These are phyloP conservation scores for Emergomyces orientalis DNA, from an alignment of 2,329 filamentous ascomycete species.

Conservation along the genomic window DNA sequence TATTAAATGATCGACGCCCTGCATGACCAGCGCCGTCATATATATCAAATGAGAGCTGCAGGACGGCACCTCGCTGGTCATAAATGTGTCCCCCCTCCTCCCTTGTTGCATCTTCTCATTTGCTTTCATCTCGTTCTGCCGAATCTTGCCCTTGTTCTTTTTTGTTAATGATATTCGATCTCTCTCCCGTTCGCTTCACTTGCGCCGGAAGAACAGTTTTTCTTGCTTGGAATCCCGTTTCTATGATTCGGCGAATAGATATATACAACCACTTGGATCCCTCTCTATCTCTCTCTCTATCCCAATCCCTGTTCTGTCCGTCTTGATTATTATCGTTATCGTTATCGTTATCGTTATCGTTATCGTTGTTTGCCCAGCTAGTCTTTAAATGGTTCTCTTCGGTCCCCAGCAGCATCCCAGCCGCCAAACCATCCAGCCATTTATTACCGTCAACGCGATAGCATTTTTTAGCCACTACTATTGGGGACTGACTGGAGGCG, in stretches of 20 bases:
- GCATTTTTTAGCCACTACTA: not conserved
- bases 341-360: not conserved
- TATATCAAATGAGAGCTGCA: constrained; percentile 39
- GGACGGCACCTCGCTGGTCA: constrained; percentile 26
- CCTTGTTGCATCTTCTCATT: not conserved
- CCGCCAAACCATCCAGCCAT: not conserved
- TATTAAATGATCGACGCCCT: constrained; percentile 35
- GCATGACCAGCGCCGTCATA: constrained; percentile 36
- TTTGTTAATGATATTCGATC: not conserved
- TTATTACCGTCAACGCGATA: too few species aligned
- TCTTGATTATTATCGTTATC: not conserved
- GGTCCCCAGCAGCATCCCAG: not conserved
- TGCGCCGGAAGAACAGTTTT: not conserved
- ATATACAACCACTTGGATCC: not conserved
- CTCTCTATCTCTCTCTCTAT: not conserved
- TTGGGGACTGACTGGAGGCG: not conserved
- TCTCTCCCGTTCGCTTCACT: not conserved
- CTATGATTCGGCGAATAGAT: not conserved
- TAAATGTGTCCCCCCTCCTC: constrained; percentile 25
- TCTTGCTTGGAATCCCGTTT: not conserved
- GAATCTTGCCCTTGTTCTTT: not conserved
- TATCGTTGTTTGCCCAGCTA: not conserved
- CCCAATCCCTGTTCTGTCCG: not conserved
- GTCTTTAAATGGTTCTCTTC: not conserved
- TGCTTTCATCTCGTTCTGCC: not conserved